These are phyloP conservation scores for Claviceps paspali DNA, from an alignment of 2,329 filamentous ascomycete genomes.

Conservation along the genomic window DNA sequence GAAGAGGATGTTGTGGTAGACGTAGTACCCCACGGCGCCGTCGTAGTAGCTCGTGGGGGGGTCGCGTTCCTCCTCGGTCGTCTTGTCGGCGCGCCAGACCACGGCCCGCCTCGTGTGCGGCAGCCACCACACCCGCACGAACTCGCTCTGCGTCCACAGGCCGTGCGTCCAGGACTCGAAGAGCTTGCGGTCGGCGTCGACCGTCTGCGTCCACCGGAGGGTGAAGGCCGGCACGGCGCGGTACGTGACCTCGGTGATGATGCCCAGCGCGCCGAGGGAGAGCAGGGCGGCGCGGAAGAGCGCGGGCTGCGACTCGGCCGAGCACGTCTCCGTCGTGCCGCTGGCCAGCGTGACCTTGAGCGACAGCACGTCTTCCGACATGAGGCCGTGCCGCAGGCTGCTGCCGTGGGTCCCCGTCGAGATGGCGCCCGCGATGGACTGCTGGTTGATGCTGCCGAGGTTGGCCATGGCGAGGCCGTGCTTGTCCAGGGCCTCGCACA, in stretches of 20 bases:
- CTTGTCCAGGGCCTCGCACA: slow-evolving; percentile 60
- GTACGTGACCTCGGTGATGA: slow-evolving; percentile 81
- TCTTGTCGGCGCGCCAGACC: slow-evolving; percentile 77
- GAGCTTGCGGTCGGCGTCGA: slow-evolving; percentile 55
- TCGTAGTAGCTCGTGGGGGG: slow-evolving; percentile 67
- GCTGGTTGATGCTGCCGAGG: slow-evolving; percentile 85
- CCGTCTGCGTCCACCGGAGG: slow-evolving; percentile 72
- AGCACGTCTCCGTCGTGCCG: slow-evolving; percentile 58
- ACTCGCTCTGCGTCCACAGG: slow-evolving; percentile 76
- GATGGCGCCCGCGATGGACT: slow-evolving; percentile 85
- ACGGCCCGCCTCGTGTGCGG: slow-evolving; percentile 81
- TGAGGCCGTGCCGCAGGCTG: slow-evolving; percentile 65
- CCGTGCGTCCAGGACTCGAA: slow-evolving; percentile 55
- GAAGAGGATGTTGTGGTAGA: slow-evolving; percentile 85
- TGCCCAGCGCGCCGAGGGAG: slow-evolving; percentile 77
- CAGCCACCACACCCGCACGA: slow-evolving; percentile 94
- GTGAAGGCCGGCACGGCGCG: slow-evolving; percentile 66
- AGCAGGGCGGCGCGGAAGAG: slow-evolving; percentile 81
- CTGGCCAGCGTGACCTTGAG: slow-evolving; percentile 72
- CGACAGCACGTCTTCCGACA: slow-evolving; percentile 62
- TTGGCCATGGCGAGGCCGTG: slow-evolving; percentile 77
- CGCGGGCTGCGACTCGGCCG: slow-evolving; percentile 51
- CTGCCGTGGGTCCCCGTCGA: slow-evolving; percentile 89
- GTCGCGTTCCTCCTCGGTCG: slow-evolving; percentile 41
- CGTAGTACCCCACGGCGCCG: slow-evolving; percentile 63